These are phyloP conservation scores for Penicillium dipodomyicola DNA, from an alignment of 495 filamentous ascomycete genomes.

Conservation along the genomic window DNA sequence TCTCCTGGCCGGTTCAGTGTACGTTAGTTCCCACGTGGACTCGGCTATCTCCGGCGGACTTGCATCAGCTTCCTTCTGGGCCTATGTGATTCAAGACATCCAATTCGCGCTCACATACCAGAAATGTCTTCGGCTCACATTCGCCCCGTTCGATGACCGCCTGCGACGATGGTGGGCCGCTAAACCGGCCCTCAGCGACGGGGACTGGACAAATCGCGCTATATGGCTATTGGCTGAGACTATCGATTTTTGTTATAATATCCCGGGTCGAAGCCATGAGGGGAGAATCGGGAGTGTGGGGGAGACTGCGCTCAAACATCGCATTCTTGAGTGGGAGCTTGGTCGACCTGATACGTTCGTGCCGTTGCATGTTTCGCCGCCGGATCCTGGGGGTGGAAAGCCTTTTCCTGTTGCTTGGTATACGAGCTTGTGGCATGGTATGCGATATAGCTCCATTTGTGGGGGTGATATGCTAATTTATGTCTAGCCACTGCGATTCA, in stretches of 20 bases:
- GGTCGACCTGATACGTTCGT: slow-evolving; percentile 33
- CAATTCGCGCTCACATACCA: slow-evolving; percentile 42
- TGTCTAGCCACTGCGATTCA: slow-evolving; percentile 38
- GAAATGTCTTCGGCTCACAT: slow-evolving; percentile 37
- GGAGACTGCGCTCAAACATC: slow-evolving; percentile 27
- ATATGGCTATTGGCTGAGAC: slow-evolving; percentile 44
- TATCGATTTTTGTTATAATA: slow-evolving; percentile 39
- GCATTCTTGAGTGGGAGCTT: slow-evolving; percentile 35
- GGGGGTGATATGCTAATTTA: slow-evolving; percentile 1
- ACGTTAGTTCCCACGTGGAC: slow-evolving; percentile 42
- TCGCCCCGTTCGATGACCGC: slow-evolving; percentile 38
- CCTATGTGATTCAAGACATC: slow-evolving; percentile 46
- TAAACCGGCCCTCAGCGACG: slow-evolving; percentile 30
- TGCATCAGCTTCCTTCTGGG: slow-evolving; percentile 44
- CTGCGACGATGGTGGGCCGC: slow-evolving; percentile 35
- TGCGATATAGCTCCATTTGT: not conserved
- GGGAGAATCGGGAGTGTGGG: slow-evolving; percentile 19
- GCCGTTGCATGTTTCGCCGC: slow-evolving; percentile 36
- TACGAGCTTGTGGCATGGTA: slow-evolving; percentile 40
- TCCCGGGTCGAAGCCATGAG: slow-evolving; percentile 21
- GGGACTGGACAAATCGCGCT: slow-evolving; percentile 41
- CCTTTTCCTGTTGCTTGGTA: slow-evolving; percentile 43
- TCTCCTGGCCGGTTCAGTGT: slow-evolving; percentile 45
- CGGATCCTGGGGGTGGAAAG: slow-evolving; percentile 30
- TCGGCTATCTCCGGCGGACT: slow-evolving; percentile 40